Base-by-base conservation (phyloP, 345 rosid species). In the Tarenaya hassleriana region DNA sequence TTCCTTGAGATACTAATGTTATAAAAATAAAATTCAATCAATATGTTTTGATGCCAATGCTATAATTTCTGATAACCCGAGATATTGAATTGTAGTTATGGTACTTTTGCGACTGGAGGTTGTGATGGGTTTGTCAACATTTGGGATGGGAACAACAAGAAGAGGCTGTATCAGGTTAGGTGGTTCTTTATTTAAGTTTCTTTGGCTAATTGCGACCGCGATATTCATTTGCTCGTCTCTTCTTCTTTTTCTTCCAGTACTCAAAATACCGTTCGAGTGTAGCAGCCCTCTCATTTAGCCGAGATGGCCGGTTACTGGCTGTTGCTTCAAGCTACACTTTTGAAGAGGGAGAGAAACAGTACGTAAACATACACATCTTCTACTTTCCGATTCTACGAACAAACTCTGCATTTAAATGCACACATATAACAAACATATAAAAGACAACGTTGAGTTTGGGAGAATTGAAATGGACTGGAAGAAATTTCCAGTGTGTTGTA, bases 131-230 rank as follows among this genome's bases (percentile, higher is more conserved):
- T 81, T 52, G 92, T 88, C 32, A 88, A 94, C 34, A 88, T 88
- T 1, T 94, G 95, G 99, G 99, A 94, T 56, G 95, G 99, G 17
- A 86, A 86, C 82, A 94, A 94, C 78, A 94, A 94, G 71, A 94
- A 88, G 83, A 82, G 99, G 73, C 84, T 94, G 46, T 88, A 94
- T 66, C 99, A 94, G 85, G 99, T 94, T 61, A 39, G 48, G 13
- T 13, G 29, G 42, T 40, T 59, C 10, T 12, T 33, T 41, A 15
- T 39, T 24, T 29, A 38, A 54, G 60, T 35, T 62, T 17, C 27
- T 29, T 37, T 19, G 52, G 9, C 21, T 4, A 40, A 27, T 5
- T 48, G 41, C 17, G n/a, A n/a, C n/a, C n/a, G n/a, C n/a, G n/a
- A n/a, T n/a, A n/a, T n/a, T n/a, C n/a, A n/a, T n/a, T n/a, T n/a